Evolutionary conservation across 805 yeast species (phyloP).

Genomic region (Lipomyces sp.): DNA sequence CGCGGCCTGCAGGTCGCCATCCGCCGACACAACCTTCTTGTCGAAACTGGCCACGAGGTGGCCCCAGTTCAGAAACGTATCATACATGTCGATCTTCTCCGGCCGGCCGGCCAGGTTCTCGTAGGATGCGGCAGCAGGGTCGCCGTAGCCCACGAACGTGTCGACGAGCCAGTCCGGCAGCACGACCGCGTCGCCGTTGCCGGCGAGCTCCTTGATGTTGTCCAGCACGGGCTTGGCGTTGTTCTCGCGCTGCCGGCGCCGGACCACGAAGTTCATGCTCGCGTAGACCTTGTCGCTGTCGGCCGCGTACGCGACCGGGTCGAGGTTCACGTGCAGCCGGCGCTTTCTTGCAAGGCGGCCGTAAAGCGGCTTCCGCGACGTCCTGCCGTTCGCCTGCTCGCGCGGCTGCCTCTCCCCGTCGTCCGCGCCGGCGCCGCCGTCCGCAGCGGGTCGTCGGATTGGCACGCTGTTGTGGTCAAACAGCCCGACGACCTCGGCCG

Average conservation of each 20-base stretch:
- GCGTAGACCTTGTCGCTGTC: conserved; percentile 15
- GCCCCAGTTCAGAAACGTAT: conserved; percentile 31
- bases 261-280: conserved; percentile 34
- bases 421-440: no score
- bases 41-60: conserved; percentile 31
- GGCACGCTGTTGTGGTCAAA: conserved; percentile 29
- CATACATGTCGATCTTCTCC: conserved; percentile 30
- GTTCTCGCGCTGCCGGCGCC: conserved; percentile 30
- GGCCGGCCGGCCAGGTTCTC: conserved; percentile 12
- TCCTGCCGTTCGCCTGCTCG: no score
- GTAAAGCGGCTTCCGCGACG: conserved; percentile 14
- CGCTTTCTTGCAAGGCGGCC: conserved; percentile 19
- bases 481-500: conserved; percentile 33
- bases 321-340: conserved; percentile 32
- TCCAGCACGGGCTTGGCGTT: conserved; percentile 31
- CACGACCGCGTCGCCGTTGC: not conserved
- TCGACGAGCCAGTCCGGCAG: conserved; percentile 42
- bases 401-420: no score
- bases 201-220: conserved; percentile 11
- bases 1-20: conserved; percentile 14
- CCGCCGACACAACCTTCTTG: conserved; percentile 14
- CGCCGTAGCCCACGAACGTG: conserved; percentile 38
- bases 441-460: no score
- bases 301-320: conserved; percentile 19
- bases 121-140: conserved; percentile 26